Conservation (phyloP, 2,329 filamentous ascomycete genomes). For the Hypomyces rosellus region DNA sequence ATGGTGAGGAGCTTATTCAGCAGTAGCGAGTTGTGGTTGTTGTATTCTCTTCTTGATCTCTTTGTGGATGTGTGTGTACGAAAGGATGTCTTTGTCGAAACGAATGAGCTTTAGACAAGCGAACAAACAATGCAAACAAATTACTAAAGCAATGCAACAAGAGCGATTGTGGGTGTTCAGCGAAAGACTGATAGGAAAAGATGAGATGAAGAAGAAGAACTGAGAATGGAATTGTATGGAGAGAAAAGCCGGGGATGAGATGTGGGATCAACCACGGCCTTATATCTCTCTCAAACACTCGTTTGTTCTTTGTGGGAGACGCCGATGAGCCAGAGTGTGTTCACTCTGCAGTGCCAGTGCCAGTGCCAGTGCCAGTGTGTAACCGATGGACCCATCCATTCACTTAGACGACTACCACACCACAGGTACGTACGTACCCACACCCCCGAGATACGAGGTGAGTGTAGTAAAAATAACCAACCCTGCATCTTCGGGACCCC, state of each 20-base stretch:
- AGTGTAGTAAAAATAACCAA: slow-evolving; percentile 5
- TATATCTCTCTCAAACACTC: slow-evolving; percentile 10
- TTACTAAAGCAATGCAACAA: slow-evolving; percentile 3
- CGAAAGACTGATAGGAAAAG: slow-evolving; percentile 7
- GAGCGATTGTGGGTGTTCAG: slow-evolving; percentile 2
- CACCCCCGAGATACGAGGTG: slow-evolving; percentile 14
- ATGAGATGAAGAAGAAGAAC: slow-evolving; percentile 9
- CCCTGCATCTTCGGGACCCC: slow-evolving; percentile 7
- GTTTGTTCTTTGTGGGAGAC: neutral
- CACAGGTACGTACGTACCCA: neutral
- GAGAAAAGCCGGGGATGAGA: slow-evolving; percentile 1
- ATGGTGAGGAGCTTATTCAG: slow-evolving; percentile 20
- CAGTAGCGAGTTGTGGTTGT: slow-evolving; percentile 1
- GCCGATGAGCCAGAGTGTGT: neutral
- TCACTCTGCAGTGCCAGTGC: neutral
- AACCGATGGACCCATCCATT: neutral
- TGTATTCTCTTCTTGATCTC: neutral
- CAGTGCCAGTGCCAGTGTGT: neutral
- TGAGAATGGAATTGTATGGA: neutral
- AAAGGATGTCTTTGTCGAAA: slow-evolving; percentile 1
- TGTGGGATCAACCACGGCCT: slow-evolving; percentile 7
- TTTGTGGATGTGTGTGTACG: too few species aligned
- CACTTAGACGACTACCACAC: neutral
- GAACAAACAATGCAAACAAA: slow-evolving; percentile 5
- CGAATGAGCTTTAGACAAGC: slow-evolving; percentile 7